Evolutionary conservation across 2,329 filamentous ascomycete genomes (phyloP).

Genomic region (Trichoderma harzianum): DNA sequence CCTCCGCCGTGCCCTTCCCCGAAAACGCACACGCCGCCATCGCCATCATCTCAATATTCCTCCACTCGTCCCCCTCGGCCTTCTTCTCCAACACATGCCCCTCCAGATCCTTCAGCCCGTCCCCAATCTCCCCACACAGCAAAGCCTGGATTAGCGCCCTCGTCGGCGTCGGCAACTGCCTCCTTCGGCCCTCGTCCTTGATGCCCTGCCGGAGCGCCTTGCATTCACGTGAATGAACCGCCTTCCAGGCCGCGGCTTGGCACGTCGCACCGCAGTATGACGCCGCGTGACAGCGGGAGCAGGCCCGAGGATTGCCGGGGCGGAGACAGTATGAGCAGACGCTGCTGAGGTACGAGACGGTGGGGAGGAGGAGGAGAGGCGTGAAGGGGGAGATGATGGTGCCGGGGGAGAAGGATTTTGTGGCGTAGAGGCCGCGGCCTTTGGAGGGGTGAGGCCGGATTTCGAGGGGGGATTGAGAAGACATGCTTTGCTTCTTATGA

Average conservation of each 20-base stretch:
- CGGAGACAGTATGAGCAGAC: slow-evolving; percentile 52
- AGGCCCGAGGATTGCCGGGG: slow-evolving; percentile 35
- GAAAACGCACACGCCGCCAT: slow-evolving; percentile 41
- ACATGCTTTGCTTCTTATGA: neutral
- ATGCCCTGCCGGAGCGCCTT: slow-evolving; percentile 37
- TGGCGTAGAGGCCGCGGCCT: slow-evolving; percentile 47
- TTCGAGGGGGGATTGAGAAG: slow-evolving; percentile 22
- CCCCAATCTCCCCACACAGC: slow-evolving; percentile 35
- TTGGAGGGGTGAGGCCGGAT: slow-evolving; percentile 31
- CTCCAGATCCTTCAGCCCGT: slow-evolving; percentile 41
- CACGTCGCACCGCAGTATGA: slow-evolving; percentile 54
- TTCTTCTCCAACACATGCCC: slow-evolving; percentile 44
- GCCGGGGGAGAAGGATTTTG: slow-evolving; percentile 43
- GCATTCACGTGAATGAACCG: slow-evolving; percentile 55
- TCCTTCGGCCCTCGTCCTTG: slow-evolving; percentile 21
- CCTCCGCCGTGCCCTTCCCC: slow-evolving; percentile 35
- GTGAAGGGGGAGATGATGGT: slow-evolving; percentile 44
- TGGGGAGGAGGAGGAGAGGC: slow-evolving; percentile 46
- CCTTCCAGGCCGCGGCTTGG: slow-evolving; percentile 53
- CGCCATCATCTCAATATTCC: slow-evolving; percentile 49
- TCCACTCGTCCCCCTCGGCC: slow-evolving; percentile 36
- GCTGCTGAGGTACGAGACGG: slow-evolving; percentile 37
- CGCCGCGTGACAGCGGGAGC: slow-evolving; percentile 51
- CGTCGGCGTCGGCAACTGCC: slow-evolving; percentile 51
- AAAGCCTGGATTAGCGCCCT: slow-evolving; percentile 53